Percentiles rank a stretch among this genome's conserved stretches.
Conservation (phyloP, 345 rosid genomes). For the Arabis hirsuta region DNA sequence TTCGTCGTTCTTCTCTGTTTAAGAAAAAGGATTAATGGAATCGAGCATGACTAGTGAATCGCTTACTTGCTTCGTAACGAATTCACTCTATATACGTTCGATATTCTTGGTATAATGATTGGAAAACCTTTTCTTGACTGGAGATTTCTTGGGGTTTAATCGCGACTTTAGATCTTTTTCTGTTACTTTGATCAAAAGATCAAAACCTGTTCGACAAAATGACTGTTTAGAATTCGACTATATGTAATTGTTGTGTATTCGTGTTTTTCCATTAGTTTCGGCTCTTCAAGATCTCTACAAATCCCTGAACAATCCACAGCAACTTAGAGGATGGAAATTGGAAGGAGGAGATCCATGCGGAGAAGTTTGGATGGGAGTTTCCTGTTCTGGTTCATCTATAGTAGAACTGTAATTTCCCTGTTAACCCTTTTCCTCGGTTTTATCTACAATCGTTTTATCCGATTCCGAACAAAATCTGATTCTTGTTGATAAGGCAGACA, state of each 20-base stretch:
- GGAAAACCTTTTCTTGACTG: constrained; percentile 22
- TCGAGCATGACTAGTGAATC: background rate
- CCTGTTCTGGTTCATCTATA: constrained; percentile 74
- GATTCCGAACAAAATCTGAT: constrained; percentile 3
- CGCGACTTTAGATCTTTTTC: constrained; percentile 12
- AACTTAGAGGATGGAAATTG: constrained; percentile 73
- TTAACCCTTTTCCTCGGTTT: constrained; percentile 26
- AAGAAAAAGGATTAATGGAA: background rate
- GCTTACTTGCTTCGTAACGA: background rate
- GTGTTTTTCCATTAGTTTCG: constrained; percentile 51
- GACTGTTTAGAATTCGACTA: background rate
- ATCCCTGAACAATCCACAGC: constrained; percentile 58
- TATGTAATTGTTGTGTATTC: background rate
- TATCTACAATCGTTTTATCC: background rate
- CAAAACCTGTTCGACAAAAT: constrained; percentile 23
- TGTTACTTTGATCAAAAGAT: constrained; percentile 15
- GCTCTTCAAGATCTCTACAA: constrained; percentile 68
- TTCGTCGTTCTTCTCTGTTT: constrained; percentile 22
- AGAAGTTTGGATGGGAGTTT: constrained; percentile 86
- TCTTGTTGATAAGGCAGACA: constrained; percentile 48
- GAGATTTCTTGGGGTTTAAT: constrained; percentile 14
- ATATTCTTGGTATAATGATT: background rate
- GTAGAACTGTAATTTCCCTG: constrained; percentile 56
- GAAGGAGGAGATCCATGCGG: constrained; percentile 84
- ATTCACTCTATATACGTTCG: background rate